These are phyloP conservation scores for Alternaria consortialis DNA, from an alignment of 2,329 filamentous ascomycete species.

Conservation along the genomic window DNA sequence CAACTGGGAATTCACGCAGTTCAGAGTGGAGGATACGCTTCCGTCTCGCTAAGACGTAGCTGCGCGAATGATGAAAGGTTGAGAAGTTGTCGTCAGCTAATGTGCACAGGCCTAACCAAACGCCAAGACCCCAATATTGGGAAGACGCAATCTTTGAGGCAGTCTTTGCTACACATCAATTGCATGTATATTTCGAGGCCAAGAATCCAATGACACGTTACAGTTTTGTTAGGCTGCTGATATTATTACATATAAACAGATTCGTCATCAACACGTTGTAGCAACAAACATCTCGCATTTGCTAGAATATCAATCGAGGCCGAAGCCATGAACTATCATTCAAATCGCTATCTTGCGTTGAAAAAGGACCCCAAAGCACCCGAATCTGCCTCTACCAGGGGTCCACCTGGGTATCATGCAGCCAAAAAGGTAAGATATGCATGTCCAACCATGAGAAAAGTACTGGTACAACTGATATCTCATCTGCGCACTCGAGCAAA, in stretches of 20 bases:
- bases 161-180: not conserved
- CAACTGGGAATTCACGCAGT: not conserved
- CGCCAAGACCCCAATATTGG: conserved; percentile 18
- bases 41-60: not conserved
- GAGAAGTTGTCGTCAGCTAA: conserved; percentile 10
- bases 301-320: conserved; percentile 17
- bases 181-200: not conserved
- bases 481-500: conserved; percentile 18
- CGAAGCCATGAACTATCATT: conserved; percentile 13
- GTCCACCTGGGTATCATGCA: conserved; percentile 43
- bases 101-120: conserved; percentile 9
- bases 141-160: conserved; percentile 3
- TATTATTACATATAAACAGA: not conserved
- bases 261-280: not conserved
- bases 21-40: not conserved
- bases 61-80: not conserved
- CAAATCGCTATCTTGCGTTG: conserved; percentile 9
- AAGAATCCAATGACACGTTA: not conserved
- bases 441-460: conserved; percentile 22
- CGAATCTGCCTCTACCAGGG: conserved; percentile 17
- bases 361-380: conserved; percentile 13
- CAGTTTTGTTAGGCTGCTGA: not conserved
- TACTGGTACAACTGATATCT: conserved; percentile 25
- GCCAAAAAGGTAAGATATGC: conserved; percentile 24
- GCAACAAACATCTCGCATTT: not conserved